Evolutionary conservation across 768 basidiomycete genomes (phyloP), one percentile per base, ranked within the genome.

Genomic region (Hortiboletus flavorubellus): DNA sequence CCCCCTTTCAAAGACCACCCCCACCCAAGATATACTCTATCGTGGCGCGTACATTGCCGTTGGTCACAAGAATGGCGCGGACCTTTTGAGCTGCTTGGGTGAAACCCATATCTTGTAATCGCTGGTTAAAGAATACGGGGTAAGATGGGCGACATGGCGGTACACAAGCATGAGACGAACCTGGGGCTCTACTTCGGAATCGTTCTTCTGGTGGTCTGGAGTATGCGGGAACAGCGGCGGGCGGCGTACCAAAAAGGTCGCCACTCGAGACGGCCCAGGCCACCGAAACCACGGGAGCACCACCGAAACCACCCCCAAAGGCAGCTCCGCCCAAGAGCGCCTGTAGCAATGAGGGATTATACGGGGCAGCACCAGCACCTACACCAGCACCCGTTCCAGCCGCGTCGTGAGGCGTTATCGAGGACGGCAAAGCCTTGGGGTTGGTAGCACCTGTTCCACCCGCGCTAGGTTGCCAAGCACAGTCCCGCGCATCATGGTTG

Each of bases 31-130:
- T 94, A 66, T 96, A 93, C 72, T 97, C 94, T 62, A 98, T 89
- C 44, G 94, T 94, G 21, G 84, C 80, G 67, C 97, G 84, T 16
- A 97, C 91, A 63, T 93, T 94, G 11, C 95, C 94, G n/a, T 84
- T 93, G 0, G 93, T 94, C 46, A 91, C 93, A 9, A 93, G 79
- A 41, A 98, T 75, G 5, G 96, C 94, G 5, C 94, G 80, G 8
- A 98, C 79, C 68, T 98, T 98, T 78, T 93, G 91, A 40, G 81
- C 70, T 8, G 93, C 93, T 53, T 96, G 93, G 49, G 80, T 83
- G 72, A 98, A 92, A 2, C 93, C 95, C 96, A 98, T 98, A 56
- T 89, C 91, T 68, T 92, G 87, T 65, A 98, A 71, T 86, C 95
- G 93, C 89, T 93, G 60, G 5, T n/a, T 1, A 18, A 48, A n/a